phyloP scores from a whole-genome alignment of 805 yeast species.

The Kazachstania kunashirensis region DNA sequence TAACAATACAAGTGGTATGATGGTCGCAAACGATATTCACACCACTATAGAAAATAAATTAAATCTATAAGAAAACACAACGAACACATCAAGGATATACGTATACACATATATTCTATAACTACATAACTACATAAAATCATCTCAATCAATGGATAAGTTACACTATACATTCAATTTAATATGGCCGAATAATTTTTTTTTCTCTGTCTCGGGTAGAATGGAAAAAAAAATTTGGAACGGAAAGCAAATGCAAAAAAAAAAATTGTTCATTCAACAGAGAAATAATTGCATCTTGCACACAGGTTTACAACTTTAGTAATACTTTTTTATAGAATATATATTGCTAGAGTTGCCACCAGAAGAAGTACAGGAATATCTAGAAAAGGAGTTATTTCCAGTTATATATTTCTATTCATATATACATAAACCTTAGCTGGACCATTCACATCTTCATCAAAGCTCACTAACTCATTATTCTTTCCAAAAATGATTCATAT shows the following conservation, averaged over 20 bases:
- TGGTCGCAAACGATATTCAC: slow-evolving; percentile 48
- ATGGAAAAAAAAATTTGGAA: neutral
- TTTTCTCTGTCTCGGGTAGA: neutral
- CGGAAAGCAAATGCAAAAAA: neutral
- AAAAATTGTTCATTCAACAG: neutral
- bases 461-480: too few relatives aligned
- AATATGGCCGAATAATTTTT: neutral
- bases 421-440: too few relatives aligned
- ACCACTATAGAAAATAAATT: slow-evolving; percentile 59
- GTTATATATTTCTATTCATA: too few relatives aligned
- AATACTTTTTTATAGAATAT: too few relatives aligned
- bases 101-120: neutral
- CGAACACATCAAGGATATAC: neutral
- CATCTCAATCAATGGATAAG: neutral
- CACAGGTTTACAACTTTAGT: neutral
- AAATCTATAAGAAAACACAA: slow-evolving; percentile 34
- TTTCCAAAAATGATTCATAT: too few relatives aligned
- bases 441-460: too few relatives aligned
- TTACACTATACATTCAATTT: neutral
- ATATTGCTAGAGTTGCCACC: too few relatives aligned
- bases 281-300: too few relatives aligned
- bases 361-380: too few relatives aligned
- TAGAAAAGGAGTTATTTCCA: too few relatives aligned
- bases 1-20: slow-evolving; percentile 31
- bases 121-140: neutral